A percentile compares a stretch with the other conserved stretches of the same genome.
phyloP scores from a whole-genome alignment of 2,329 filamentous ascomycete genomes.

The Neofusicoccum cordaticola region DNA sequence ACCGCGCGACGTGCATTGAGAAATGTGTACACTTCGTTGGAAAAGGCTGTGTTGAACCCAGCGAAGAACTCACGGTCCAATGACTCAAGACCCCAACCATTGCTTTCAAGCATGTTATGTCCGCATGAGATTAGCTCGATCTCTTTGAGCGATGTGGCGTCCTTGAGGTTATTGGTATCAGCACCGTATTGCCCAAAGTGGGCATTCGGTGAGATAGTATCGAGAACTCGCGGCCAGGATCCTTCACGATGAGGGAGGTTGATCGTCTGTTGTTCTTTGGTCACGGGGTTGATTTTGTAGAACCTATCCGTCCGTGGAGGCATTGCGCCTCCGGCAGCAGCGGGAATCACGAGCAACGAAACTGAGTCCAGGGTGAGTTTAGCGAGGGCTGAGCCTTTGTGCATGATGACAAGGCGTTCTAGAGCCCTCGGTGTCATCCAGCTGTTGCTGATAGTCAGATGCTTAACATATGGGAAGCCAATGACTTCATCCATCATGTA shows the following conservation, averaged over 20 bases:
- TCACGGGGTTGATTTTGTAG: background rate
- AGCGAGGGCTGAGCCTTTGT: constrained; percentile 47
- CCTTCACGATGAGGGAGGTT: constrained; percentile 37
- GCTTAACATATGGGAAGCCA: constrained; percentile 55
- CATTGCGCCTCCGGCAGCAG: background rate
- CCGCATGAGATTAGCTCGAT: constrained; percentile 61
- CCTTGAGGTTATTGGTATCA: constrained; percentile 29
- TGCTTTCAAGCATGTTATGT: constrained; percentile 38
- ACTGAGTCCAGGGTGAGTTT: constrained; percentile 62
- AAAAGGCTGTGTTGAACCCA: constrained; percentile 25
- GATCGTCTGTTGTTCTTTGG: background rate
- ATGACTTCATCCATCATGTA: constrained; percentile 28
- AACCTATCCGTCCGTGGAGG: background rate
- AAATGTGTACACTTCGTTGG: constrained; percentile 14
- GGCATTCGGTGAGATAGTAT: constrained; percentile 49
- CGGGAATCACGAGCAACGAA: constrained; percentile 30
- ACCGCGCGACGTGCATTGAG: constrained; percentile 24
- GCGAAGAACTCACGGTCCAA: constrained; percentile 26
- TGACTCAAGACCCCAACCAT: constrained; percentile 32
- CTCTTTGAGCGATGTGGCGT: constrained; percentile 35
- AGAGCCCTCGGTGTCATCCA: constrained; percentile 63
- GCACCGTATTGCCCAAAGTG: constrained; percentile 44
- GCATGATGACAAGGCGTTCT: constrained; percentile 48
- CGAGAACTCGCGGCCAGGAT: constrained; percentile 52
- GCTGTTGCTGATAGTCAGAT: constrained; percentile 65